Conservation (phyloP, 176 grass and related monocot species). For the Guadua angustifolia region DNA sequence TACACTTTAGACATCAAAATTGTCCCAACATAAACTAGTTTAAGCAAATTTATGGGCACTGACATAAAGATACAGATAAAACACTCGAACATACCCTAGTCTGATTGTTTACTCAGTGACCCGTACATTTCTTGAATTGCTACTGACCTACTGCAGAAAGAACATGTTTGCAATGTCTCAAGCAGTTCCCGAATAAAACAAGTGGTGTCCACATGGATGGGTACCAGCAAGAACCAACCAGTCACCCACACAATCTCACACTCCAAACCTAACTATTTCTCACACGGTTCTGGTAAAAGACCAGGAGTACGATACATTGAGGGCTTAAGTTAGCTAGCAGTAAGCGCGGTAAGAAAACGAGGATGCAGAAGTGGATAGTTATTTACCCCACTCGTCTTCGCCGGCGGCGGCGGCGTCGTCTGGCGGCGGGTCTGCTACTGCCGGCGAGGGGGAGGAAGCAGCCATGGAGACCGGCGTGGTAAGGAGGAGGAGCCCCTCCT, state of each 20-base stretch:
- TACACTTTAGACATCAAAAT: neutral
- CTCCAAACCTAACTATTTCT: neutral
- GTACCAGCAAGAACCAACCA: neutral
- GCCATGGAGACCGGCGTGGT: slow-evolving; percentile 17
- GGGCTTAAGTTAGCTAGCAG: neutral
- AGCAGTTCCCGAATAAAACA: neutral
- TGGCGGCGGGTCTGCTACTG: neutral
- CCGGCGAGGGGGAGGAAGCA: neutral
- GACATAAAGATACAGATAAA: neutral
- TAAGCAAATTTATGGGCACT: neutral
- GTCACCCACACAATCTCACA: neutral
- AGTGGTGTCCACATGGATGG: neutral
- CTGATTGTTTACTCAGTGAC: neutral
- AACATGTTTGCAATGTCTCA: neutral
- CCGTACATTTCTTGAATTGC: neutral
- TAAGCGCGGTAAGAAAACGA: neutral
- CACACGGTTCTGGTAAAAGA: neutral
- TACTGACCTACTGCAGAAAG: neutral
- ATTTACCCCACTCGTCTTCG: slow-evolving; percentile 46
- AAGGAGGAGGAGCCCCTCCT: neutral
- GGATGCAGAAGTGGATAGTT: neutral
- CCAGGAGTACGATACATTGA: neutral
- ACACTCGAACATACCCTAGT: neutral
- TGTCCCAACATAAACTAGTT: neutral
- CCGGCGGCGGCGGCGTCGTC: neutral